Conservation (phyloP, 208 protist genomes). For the Endotrypanum monterogeii region DNA sequence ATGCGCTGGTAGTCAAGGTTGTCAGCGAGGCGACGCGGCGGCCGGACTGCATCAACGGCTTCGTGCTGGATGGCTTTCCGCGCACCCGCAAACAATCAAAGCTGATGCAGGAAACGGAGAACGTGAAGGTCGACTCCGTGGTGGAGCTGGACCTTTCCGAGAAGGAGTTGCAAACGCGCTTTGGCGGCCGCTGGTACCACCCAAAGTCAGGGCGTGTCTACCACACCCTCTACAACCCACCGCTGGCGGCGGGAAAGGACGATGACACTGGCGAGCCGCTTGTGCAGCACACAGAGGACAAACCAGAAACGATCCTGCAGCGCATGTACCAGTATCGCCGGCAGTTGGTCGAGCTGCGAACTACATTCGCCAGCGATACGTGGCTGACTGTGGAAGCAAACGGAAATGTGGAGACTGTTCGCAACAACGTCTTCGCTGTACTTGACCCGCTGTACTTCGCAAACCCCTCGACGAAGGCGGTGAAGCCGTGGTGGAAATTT, state of each 20-base stretch:
- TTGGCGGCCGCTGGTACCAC: conserved; percentile 88
- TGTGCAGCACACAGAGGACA: conserved; percentile 89
- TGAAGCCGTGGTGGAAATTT: conserved; percentile 52
- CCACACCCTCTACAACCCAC: conserved; percentile 91
- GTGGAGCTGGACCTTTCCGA: conserved; percentile 80
- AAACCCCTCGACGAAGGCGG: conserved; percentile 17
- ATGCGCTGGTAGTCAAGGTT: conserved; percentile 66
- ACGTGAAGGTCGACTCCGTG: conserved; percentile 65
- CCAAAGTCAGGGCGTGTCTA: conserved; percentile 88
- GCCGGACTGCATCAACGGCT: conserved; percentile 88
- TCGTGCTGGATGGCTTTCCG: conserved; percentile 91
- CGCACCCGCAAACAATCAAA: conserved; percentile 72
- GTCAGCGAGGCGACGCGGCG: conserved; percentile 69
- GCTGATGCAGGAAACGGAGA: conserved; percentile 46
- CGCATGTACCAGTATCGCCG: conserved; percentile 80
- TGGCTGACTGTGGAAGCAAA: conserved; percentile 70
- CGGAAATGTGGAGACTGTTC: conserved; percentile 68
- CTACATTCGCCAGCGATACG: conserved; percentile 60
- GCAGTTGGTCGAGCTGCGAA: conserved; percentile 71
- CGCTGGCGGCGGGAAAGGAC: conserved; percentile 80
- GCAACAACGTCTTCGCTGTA: conserved; percentile 72
- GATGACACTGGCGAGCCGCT: conserved; percentile 93
- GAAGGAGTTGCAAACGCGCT: conserved; percentile 68
- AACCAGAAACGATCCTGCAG: conserved; percentile 75
- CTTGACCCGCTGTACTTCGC: conserved; percentile 61